These are phyloP conservation scores for Clavaria fumosa DNA, from an alignment of 768 basidiomycete genomes.

Conservation along the genomic window DNA sequence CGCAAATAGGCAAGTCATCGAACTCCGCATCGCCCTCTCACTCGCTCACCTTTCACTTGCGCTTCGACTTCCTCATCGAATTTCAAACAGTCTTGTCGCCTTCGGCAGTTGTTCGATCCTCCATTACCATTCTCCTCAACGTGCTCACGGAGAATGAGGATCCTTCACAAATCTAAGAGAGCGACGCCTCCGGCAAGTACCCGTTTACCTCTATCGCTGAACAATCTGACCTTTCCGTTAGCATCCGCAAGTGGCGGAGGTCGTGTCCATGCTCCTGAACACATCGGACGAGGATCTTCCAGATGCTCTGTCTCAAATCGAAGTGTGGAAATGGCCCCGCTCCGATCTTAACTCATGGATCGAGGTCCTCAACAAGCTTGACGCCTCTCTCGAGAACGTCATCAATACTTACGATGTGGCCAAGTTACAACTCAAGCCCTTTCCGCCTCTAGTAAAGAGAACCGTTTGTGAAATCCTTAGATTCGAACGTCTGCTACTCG, in stretches of 20 bases:
- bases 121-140: constrained; percentile 21
- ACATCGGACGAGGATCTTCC: constrained; percentile 61
- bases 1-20: too few relatives aligned
- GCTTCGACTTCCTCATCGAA: background rate
- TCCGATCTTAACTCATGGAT: constrained; percentile 97
- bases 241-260: constrained; percentile 69
- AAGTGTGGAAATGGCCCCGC: constrained; percentile 86
- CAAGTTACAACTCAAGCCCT: constrained; percentile 66
- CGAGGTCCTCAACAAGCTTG: constrained; percentile 90
- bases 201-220: constrained; percentile 4
- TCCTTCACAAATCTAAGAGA: constrained; percentile 74
- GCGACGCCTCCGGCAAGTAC: constrained; percentile 56
- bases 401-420: constrained; percentile 79
- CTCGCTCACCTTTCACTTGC: too few relatives aligned
- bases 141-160: constrained; percentile 66
- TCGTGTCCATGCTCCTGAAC: constrained; percentile 54
- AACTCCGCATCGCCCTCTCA: too few relatives aligned
- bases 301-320: constrained; percentile 48
- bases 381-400: constrained; percentile 68
- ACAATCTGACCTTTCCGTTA: constrained; percentile 17
- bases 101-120: constrained; percentile 1
- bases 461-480: constrained; percentile 68
- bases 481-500: constrained; percentile 80
- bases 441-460: constrained; percentile 60
- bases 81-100: background rate